Evolutionary conservation across 768 basidiomycete genomes (phyloP), one percentile per base, ranked within the genome.

Genomic region (Cystofilobasidium bisporidii): DNA sequence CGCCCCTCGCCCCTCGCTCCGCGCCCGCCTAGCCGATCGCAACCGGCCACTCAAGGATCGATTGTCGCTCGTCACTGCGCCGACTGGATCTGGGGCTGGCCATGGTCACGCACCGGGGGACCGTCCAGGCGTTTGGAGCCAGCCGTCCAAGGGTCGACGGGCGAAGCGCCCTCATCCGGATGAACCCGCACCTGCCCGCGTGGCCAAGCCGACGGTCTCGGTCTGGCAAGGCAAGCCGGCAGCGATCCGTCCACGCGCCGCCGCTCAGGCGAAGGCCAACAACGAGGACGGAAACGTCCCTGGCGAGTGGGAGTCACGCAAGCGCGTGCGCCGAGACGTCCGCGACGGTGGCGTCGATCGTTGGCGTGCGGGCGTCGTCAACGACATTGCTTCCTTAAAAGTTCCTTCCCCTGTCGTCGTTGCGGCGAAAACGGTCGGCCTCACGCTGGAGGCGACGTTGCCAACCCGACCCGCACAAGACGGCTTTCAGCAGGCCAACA

Each of bases 121-220:
- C 28, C 26, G 53, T 9, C 53, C 53, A 8, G 53, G 53, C 53
- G 53, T 56, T 30, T 56, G 53, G 53, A 56, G 53, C 53, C 3
- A 32, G 30, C 53, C 53, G 28, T 56, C 47, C 22, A 48, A 26
- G 28, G 8, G 1, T 26, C 53, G 53, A 26, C 24, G 30, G 10
- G 18, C 10, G 24, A 26, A 20, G 26, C 50, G 30, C 50, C 12
- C 50, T 11, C 17, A 20, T 20, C 10, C 9, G 48, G 12, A 8
- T 50, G 20, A 50, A 20, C 12, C 24, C 9, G 48, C 48, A 8
- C 20, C 22, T 26, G 48, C 9, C 10, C 17, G 12, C 22, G 12
- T 9, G 12, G 10, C 24, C 8, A 50, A 50, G 24, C 6, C 48
- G 22, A 50, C 10, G 9, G 48, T 50, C 48, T 9, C 17, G 22